Evolutionary conservation across 257 asterid species (phyloP), one percentile per base, ranked within the genome.

Genomic region (Forsythia viridissima): DNA sequence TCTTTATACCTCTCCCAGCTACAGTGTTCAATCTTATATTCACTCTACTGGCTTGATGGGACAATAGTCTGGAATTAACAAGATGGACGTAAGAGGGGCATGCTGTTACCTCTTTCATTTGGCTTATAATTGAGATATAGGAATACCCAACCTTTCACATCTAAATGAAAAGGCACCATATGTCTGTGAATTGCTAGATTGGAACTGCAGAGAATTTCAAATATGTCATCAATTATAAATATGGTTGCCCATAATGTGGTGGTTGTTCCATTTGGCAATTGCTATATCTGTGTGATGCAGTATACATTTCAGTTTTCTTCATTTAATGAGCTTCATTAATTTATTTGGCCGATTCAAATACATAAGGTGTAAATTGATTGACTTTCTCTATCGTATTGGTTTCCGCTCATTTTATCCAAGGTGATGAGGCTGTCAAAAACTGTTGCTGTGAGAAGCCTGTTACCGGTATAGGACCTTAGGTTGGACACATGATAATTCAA

Each of bases 401-500:
- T 71, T 57, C 36, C 24, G 30, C 59, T 40, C 30, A 46, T 82
- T 74, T 52, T 52, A 67, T 6, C 16, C 73, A 59, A 39, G 65
- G 65, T 18, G 24, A 55, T 18, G 30, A 55, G 24, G 65, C 24
- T 55, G 65, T 55, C 65, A 18, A 55, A 52, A 55, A 18, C 65
- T 55, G 65, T 55, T 55, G 6, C 65, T 55, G 7, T 57, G 24
- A 30, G 11, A 34, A 2, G 10, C 10, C 24, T 57, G 34, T 57
- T 57, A 57, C 21, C 7, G 11, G 66, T 16, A 52, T 52, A 55
- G 65, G 11, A 55, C 30, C 30, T 57, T 57, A 57, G 66, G 30
- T 57, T 57, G 66, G 30, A 57, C 75, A 8, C n/a, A 15, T 79
- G 74, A 75, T 48, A 30, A 12, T 68, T 72, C 46, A 36, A 51